Evolutionary conservation across 345 rosid genomes (phyloP).

Genomic region (Salix viminalis): DNA sequence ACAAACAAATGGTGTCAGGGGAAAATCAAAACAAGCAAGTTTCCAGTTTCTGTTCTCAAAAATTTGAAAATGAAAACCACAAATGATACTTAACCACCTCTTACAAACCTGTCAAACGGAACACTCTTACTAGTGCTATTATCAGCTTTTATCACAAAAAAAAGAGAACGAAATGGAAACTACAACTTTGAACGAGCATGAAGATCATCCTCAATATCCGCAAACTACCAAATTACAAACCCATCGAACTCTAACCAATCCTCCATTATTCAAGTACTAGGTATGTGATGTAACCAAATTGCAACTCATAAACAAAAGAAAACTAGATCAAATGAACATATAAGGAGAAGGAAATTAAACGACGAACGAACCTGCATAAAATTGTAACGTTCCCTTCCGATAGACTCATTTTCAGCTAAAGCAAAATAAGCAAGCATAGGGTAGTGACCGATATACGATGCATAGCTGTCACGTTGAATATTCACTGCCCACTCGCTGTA

Average conservation of each 20-base stretch:
- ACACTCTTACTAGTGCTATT: too few relatives aligned
- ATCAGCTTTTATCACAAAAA: background rate
- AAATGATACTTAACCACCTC: background rate
- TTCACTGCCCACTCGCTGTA: conserved; percentile 93
- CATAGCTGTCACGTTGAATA: conserved; percentile 86
- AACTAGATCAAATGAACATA: too few relatives aligned
- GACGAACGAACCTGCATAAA: conserved; percentile 65
- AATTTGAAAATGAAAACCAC: too few relatives aligned
- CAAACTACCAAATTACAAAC: too few relatives aligned
- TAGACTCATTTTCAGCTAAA: conserved; percentile 85
- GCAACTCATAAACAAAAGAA: background rate
- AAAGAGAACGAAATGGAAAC: too few relatives aligned
- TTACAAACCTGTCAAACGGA: too few relatives aligned
- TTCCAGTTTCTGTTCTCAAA: too few relatives aligned
- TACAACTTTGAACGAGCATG: too few relatives aligned
- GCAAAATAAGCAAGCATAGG: conserved; percentile 80
- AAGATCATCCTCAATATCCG: too few relatives aligned
- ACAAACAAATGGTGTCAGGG: too few relatives aligned
- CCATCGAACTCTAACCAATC: background rate
- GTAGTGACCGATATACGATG: conserved; percentile 83
- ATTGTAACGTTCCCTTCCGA: conserved; percentile 88
- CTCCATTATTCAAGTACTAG: background rate
- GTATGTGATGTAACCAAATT: background rate
- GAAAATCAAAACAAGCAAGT: too few relatives aligned
- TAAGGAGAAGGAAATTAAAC: too few relatives aligned